Evolutionary conservation across 768 basidiomycete species (phyloP).

Genomic region (Asterophora lycoperdoides): DNA sequence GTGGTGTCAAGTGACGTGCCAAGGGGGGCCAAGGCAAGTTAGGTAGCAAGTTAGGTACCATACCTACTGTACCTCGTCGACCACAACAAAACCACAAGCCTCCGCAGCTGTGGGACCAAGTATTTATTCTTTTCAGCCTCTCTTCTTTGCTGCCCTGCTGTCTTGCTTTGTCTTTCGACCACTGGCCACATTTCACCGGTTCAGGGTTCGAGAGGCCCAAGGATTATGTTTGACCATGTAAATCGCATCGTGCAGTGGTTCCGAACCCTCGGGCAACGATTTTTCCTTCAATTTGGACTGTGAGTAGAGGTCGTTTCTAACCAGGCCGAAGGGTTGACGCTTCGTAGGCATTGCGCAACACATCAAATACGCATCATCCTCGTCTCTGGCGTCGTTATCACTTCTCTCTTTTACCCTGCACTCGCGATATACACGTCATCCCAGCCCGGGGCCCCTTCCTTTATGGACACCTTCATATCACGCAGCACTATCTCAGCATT

Average conservation of each 20-base stretch:
- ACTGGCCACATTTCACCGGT: not conserved
- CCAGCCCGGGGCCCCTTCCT: constrained; percentile 56
- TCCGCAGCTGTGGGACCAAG: not conserved
- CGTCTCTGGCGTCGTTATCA: constrained; percentile 83
- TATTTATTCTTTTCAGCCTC: constrained; percentile 13
- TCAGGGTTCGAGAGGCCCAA: not conserved
- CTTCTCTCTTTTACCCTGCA: constrained; percentile 88
- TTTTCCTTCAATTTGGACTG: constrained; percentile 78
- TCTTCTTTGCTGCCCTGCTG: constrained; percentile 5
- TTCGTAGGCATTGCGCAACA: constrained; percentile 74
- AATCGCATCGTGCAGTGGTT: constrained; percentile 30
- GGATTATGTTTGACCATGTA: constrained; percentile 18
- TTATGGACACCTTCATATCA: constrained; percentile 61
- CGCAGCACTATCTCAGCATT: constrained; percentile 49
- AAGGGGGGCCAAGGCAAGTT: not conserved
- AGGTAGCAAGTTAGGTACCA: too few relatives aligned
- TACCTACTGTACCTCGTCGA: not conserved
- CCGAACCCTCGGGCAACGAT: constrained; percentile 40
- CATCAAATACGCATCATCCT: constrained; percentile 89
- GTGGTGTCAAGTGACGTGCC: not conserved
- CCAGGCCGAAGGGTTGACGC: not conserved
- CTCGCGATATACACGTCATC: constrained; percentile 79
- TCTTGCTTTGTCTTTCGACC: not conserved
- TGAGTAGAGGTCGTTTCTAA: constrained; percentile 36
- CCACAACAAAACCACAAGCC: not conserved